Evolutionary conservation across 805 yeast species (phyloP), one percentile per base, ranked within the genome.

Genomic region (Cephaloascus albidus): DNA sequence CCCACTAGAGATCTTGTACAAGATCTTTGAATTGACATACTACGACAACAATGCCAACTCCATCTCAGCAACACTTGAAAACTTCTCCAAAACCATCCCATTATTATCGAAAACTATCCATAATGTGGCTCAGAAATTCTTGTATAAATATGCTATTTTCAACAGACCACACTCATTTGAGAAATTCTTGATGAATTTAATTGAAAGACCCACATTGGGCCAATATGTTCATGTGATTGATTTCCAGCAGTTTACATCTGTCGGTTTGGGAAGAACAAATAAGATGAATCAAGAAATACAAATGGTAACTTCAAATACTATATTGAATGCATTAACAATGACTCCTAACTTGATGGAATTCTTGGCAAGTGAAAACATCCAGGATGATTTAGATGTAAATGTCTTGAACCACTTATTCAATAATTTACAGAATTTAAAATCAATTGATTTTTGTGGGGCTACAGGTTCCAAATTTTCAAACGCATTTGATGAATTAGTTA

Each of bases 271-370:
- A 2, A 68, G 96, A 46, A 84, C 96, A 0, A 86, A 85, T 10
- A 73, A 81, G 48, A 88, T 88, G 95, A 89, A 85, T 60, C 81
- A 76, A 57, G 94, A 85, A 58, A 88, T 88, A 49, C 94, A 88
- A 58, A 85, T 85, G 85, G 86, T 88, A 33, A 88, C 96, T 0
- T 68, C 81, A 33, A 62, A 65, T 20, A 88, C 96, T 2, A 77
- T 88, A 18, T 57, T 74, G 36, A 65, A 74, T 18, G 85, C 86
- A 41, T 64, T 88, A 20, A 52, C 59, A 38, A 57, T 75, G 42
- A 79, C 85, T 1, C 83, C 86, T 0, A 79, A 82, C 46, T 60
- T 89, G 38, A 61, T 74, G 10, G 96, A 88, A 55, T 86, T 89
- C 55, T 63, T 87, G 40, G 93, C 87, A 2, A 76, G 84, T 46